Evolutionary conservation across 306 rosid species (phyloP), one percentile per base, ranked within the genome.

Genomic region (Echinosophora koreensis): DNA sequence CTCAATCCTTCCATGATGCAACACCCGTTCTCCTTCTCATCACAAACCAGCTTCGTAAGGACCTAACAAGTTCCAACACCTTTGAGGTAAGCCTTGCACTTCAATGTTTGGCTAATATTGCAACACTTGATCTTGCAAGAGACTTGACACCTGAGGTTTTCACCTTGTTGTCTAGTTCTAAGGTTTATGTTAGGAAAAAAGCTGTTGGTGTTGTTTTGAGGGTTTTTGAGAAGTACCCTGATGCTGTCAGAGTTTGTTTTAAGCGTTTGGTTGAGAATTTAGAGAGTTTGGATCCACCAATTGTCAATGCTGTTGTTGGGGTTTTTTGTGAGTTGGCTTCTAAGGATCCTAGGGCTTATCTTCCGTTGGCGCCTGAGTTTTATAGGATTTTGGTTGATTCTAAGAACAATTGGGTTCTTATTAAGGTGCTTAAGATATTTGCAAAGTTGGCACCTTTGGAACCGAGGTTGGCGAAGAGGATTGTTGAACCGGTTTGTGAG

Each of bases 11-110:
- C 80, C 6, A 74, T 17, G 96, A 89, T 15, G 55, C 67, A 51
- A 95, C 98, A 3, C 78, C 97, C 0, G 97, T 95, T 4, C 87
- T 95, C 16, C 96, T 95, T 17, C 97, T 95, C 77, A 88, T 90
- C 77, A 95, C 97, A 66, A 86, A 95, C 58, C 98, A 95, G 91
- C 97, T 95, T 65, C 92, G 98, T 35, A 95, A 95, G 69, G 97
- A 92, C 80, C 94, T 95, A 4, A 47, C 15, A 47, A 12, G 15
- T 47, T 12, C 87, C 39, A 91, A 88, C 58, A 83, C 82, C 61
- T 80, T 78, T 71, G 97, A 95, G 87, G 93, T 85, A 27, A 83
- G 91, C 16, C 89, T 95, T 18, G 97, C 97, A 1, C 97, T 92
- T 12, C 85, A 90, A 27, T 89, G 91, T 60, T 78, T 95, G 28